A percentile compares a stretch with the other conserved stretches of the same genome.
phyloP scores from a whole-genome alignment of 2,329 filamentous ascomycete genomes.

The Arachnomyces sp. region DNA sequence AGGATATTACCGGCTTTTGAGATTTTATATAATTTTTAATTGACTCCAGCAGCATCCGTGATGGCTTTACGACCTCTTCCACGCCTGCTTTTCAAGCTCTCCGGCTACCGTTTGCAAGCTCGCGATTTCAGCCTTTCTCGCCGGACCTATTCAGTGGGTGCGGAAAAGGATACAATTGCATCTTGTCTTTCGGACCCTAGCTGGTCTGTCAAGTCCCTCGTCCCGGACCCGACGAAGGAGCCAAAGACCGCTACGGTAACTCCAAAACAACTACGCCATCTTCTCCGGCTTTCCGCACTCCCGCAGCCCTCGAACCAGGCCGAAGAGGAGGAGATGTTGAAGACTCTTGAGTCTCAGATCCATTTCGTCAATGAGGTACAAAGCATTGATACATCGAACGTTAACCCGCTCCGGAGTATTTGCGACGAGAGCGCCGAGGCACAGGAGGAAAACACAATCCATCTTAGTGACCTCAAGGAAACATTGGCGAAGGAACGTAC shows the following conservation, averaged over 20 bases:
- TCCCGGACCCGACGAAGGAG: slow-evolving; percentile 41
- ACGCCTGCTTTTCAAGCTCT: too few species aligned
- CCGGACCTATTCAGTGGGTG: too few species aligned
- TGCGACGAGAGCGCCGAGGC: slow-evolving; percentile 57
- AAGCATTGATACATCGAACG: slow-evolving; percentile 61
- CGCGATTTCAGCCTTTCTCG: too few species aligned
- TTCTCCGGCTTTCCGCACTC: slow-evolving; percentile 82
- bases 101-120: too few species aligned
- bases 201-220: slow-evolving; percentile 75
- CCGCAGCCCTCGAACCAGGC: slow-evolving; percentile 57
- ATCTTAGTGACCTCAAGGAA: slow-evolving; percentile 28
- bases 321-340: slow-evolving; percentile 64
- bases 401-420: slow-evolving; percentile 69
- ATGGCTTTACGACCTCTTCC: too few species aligned
- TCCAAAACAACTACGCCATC: slow-evolving; percentile 64
- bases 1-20: too few species aligned
- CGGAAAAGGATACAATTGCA: slow-evolving; percentile 19
- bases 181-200: slow-evolving; percentile 60
- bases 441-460: slow-evolving; percentile 32
- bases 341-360: slow-evolving; percentile 71
- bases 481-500: slow-evolving; percentile 34
- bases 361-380: slow-evolving; percentile 87
- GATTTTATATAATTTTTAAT: too few species aligned
- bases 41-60: too few species aligned
- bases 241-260: slow-evolving; percentile 43